A percentile compares a stretch with the other conserved stretches of the same genome.
These are phyloP conservation scores for Heterobasidion parviporum DNA, from an alignment of 1,284 basidiomycete species.

Conservation along the genomic window DNA sequence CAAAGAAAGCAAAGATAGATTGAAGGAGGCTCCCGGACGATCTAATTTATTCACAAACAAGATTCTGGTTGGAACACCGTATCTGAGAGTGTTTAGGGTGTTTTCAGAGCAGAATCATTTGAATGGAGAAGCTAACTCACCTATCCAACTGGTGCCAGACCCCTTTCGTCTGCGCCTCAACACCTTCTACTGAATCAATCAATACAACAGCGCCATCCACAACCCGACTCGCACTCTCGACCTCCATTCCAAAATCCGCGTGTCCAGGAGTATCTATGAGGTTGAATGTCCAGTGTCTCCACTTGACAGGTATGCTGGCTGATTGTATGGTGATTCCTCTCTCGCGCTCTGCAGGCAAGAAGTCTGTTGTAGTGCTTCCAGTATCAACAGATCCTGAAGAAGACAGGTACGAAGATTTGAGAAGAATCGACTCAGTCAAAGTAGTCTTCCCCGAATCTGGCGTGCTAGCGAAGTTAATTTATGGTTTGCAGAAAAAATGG, in stretches of 20 bases:
- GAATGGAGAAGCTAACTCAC: slow-evolving; percentile 34
- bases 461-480: slow-evolving; percentile 8
- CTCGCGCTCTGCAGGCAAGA: slow-evolving; percentile 82
- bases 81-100: slow-evolving; percentile 34
- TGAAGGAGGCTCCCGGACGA: slow-evolving; percentile 74
- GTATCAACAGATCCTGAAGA: slow-evolving; percentile 78
- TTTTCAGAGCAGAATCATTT: background rate
- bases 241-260: slow-evolving; percentile 92
- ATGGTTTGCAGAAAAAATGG: slow-evolving; percentile 10
- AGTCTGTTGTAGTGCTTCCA: slow-evolving; percentile 87
- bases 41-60: slow-evolving; percentile 88
- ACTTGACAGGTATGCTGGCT: slow-evolving; percentile 85
- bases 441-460: slow-evolving; percentile 89
- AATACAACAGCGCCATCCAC: slow-evolving; percentile 85
- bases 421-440: slow-evolving; percentile 80
- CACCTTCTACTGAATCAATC: slow-evolving; percentile 86
- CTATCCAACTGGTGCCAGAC: slow-evolving; percentile 83
- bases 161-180: slow-evolving; percentile 83
- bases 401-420: slow-evolving; percentile 68
- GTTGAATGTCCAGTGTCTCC: slow-evolving; percentile 79
- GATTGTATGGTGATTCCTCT: slow-evolving; percentile 90
- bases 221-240: slow-evolving; percentile 85
- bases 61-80: slow-evolving; percentile 69
- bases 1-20: slow-evolving; percentile 62
- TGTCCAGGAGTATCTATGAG: slow-evolving; percentile 89